Percentiles rank a stretch among this genome's conserved stretches.
phyloP scores from a whole-genome alignment of 1,284 basidiomycete species.

The Fomitopsis pinicola region DNA sequence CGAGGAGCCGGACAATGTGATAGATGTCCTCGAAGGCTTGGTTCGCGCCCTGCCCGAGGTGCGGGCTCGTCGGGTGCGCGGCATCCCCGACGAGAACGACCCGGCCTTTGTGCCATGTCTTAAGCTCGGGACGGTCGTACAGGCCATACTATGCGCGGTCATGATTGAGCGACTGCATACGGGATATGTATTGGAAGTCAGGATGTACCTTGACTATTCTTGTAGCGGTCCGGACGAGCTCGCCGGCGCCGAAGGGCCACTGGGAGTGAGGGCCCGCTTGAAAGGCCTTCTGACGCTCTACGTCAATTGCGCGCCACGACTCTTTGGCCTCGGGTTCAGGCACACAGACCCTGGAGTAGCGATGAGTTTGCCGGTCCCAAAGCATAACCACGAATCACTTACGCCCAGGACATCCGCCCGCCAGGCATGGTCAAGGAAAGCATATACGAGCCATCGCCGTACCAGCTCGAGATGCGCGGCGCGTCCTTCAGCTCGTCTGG shows the following conservation, averaged over 20 bases:
- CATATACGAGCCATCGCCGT: slow-evolving; percentile 34
- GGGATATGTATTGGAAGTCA: neutral
- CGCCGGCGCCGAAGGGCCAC: slow-evolving; percentile 34
- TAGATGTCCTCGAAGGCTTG: slow-evolving; percentile 44
- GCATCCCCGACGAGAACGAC: slow-evolving; percentile 32
- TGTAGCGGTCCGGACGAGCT: slow-evolving; percentile 29
- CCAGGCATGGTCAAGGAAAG: slow-evolving; percentile 36
- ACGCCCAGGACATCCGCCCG: slow-evolving; percentile 36
- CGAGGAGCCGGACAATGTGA: slow-evolving; percentile 34
- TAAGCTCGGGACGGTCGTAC: slow-evolving; percentile 38
- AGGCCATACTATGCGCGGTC: slow-evolving; percentile 34
- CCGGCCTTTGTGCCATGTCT: slow-evolving; percentile 37
- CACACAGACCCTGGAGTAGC: too few species aligned
- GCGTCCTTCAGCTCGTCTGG: slow-evolving; percentile 16
- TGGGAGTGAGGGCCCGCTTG: slow-evolving; percentile 26
- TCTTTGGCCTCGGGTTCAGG: slow-evolving; percentile 37
- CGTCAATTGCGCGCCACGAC: slow-evolving; percentile 37
- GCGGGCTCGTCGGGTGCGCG: slow-evolving; percentile 35
- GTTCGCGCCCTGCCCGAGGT: slow-evolving; percentile 47
- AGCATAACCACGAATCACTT: slow-evolving; percentile 12
- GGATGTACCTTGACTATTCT: slow-evolving; percentile 35
- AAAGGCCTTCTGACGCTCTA: slow-evolving; percentile 27
- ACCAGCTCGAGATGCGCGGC: slow-evolving; percentile 30
- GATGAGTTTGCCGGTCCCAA: too few species aligned
- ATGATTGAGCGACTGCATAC: neutral